Evolutionary conservation across 1,284 basidiomycete species (phyloP).

Genomic region (Leccinum holopus): DNA sequence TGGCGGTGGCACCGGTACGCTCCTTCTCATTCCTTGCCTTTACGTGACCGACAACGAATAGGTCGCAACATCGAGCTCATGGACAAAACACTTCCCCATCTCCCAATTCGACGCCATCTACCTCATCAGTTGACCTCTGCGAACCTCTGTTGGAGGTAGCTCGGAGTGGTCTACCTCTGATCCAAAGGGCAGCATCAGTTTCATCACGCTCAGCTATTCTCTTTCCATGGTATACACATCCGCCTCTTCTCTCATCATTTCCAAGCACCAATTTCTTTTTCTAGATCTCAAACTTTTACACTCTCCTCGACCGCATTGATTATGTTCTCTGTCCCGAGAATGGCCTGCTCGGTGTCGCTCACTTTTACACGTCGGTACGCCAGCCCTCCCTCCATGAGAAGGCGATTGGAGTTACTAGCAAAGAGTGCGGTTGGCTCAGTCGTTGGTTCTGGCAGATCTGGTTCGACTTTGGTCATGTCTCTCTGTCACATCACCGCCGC

Average conservation of each 20-base stretch:
- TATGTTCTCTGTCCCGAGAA: slow-evolving; percentile 63
- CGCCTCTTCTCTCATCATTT: neutral
- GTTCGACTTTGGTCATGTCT: slow-evolving; percentile 81
- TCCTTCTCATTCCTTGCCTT: neutral
- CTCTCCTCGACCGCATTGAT: slow-evolving; percentile 70
- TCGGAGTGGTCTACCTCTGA: slow-evolving; percentile 52
- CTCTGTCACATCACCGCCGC: slow-evolving; percentile 65
- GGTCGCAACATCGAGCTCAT: slow-evolving; percentile 84
- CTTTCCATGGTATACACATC: slow-evolving; percentile 59
- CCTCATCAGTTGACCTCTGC: slow-evolving; percentile 66
- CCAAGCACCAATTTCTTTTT: neutral
- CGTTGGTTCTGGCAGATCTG: slow-evolving; percentile 84
- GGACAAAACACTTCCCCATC: slow-evolving; percentile 67
- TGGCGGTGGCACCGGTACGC: slow-evolving; percentile 71
- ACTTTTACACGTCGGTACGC: slow-evolving; percentile 77
- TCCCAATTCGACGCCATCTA: slow-evolving; percentile 70
- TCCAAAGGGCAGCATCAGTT: slow-evolving; percentile 55
- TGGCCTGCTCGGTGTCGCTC: slow-evolving; percentile 72
- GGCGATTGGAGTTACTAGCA: slow-evolving; percentile 69
- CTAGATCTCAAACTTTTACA: slow-evolving; percentile 71
- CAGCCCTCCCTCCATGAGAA: slow-evolving; percentile 56
- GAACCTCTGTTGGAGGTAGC: slow-evolving; percentile 76
- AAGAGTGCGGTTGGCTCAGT: slow-evolving; percentile 71
- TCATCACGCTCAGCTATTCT: slow-evolving; percentile 72
- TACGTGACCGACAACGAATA: slow-evolving; percentile 17